phyloP scores from a whole-genome alignment of 768 basidiomycete species.

The Pulveroboletus sp. region DNA sequence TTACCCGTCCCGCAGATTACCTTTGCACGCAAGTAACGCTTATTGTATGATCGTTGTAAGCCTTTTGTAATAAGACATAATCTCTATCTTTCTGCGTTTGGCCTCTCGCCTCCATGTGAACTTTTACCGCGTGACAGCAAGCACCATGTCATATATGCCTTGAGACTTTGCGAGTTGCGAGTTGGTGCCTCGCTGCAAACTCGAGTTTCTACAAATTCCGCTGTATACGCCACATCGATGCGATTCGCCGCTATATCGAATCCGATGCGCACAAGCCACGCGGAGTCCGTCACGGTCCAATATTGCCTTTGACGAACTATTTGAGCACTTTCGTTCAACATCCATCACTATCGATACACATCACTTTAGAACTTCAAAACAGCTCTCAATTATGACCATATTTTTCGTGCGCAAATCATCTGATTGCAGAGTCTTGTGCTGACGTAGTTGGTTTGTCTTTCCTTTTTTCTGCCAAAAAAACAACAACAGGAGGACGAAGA shows the following conservation, averaged over 20 bases:
- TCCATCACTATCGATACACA: constrained; percentile 9
- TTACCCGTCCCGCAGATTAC: constrained; percentile 50
- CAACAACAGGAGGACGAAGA: constrained; percentile 29
- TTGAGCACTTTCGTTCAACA: constrained; percentile 5
- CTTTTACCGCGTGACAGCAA: constrained; percentile 26
- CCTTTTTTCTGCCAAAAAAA: background rate
- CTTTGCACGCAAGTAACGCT: constrained; percentile 65
- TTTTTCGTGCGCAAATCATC: constrained; percentile 18
- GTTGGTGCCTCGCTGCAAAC: constrained; percentile 21
- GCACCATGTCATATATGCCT: constrained; percentile 16
- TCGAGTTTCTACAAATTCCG: constrained; percentile 3
- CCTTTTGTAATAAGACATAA: constrained; percentile 31
- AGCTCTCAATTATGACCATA: constrained; percentile 11
- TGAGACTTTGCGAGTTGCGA: constrained; percentile 27
- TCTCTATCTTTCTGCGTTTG: constrained; percentile 14
- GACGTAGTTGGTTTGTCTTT: background rate
- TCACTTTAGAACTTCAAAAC: constrained; percentile 5
- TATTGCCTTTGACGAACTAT: background rate
- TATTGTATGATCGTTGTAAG: constrained; percentile 29
- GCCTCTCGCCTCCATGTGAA: constrained; percentile 17
- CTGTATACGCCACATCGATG: constrained; percentile 4
- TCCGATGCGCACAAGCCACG: background rate
- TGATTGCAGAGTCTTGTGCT: background rate
- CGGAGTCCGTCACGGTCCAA: background rate
- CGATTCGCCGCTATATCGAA: constrained; percentile 5